A percentile compares a stretch with the other conserved stretches of the same genome.
Evolutionary conservation across 2,329 filamentous ascomycete genomes (phyloP).

Genomic region (Ophiobolus disseminans): DNA sequence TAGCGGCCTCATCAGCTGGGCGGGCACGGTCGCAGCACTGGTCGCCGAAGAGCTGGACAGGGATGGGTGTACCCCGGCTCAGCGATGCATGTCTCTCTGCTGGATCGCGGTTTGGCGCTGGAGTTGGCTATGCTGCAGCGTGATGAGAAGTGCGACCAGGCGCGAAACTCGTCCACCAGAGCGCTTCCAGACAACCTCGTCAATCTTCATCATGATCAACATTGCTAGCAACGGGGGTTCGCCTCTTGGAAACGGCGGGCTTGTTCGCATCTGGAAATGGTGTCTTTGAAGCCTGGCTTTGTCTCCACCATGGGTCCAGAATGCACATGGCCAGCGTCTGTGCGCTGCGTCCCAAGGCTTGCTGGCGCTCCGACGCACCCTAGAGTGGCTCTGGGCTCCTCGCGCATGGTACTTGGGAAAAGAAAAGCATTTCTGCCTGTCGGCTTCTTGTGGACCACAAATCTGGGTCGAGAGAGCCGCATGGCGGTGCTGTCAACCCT

Average conservation of each 20-base stretch:
- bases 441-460: slow-evolving; percentile 41
- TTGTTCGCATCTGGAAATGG: slow-evolving; percentile 24
- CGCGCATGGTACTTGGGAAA: slow-evolving; percentile 45
- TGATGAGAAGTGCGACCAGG: slow-evolving; percentile 15
- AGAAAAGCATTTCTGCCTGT: slow-evolving; percentile 34
- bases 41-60: slow-evolving; percentile 39
- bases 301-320: slow-evolving; percentile 35
- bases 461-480: slow-evolving; percentile 45
- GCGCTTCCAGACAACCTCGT: slow-evolving; percentile 19
- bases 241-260: slow-evolving; percentile 29
- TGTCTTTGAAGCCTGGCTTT: slow-evolving; percentile 37
- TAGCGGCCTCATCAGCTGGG: slow-evolving; percentile 30
- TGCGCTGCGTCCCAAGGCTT: slow-evolving; percentile 32
- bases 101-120: slow-evolving; percentile 20
- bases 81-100: slow-evolving; percentile 20
- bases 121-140: slow-evolving; percentile 19
- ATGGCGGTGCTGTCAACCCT: slow-evolving; percentile 19
- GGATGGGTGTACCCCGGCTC: slow-evolving; percentile 18
- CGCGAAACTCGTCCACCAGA: slow-evolving; percentile 15
- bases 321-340: slow-evolving; percentile 43
- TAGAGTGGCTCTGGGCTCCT: slow-evolving; percentile 32
- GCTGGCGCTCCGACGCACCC: slow-evolving; percentile 46
- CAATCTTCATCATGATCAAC: slow-evolving; percentile 19
- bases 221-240: slow-evolving; percentile 26
- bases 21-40: slow-evolving; percentile 35